Conservation (phyloP, 1,284 basidiomycete species). For the Caloboletus inedulis region DNA sequence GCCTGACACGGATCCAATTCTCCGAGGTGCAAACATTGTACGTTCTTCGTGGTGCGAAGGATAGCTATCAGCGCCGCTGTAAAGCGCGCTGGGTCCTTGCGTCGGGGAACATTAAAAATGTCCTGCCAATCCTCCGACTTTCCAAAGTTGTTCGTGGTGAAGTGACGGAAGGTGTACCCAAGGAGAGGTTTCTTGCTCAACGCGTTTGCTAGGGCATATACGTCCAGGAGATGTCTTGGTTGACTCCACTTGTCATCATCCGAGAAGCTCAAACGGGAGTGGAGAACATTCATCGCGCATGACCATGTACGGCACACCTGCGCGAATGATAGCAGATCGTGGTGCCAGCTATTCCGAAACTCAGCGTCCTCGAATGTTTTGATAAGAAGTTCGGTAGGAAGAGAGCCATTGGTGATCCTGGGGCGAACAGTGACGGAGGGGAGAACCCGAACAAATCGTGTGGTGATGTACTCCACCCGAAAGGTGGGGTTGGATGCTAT, state of each 20-base stretch:
- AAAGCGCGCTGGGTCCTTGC: conserved; percentile 6
- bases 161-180: conserved; percentile 10
- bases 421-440: conserved; percentile 8
- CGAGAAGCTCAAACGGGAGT: conserved; percentile 19
- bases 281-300: conserved; percentile 25
- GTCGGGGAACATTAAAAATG: neutral
- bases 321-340: conserved; percentile 26
- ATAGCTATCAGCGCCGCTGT: conserved; percentile 20
- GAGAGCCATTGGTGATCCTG: conserved; percentile 8
- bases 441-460: conserved; percentile 23
- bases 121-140: conserved; percentile 3
- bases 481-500: conserved; percentile 14
- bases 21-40: conserved; percentile 15
- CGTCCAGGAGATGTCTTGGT: conserved; percentile 10
- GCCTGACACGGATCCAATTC: conserved; percentile 13
- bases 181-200: conserved; percentile 10
- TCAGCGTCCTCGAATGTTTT: conserved; percentile 22
- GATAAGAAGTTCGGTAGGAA: conserved; percentile 25
- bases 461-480: conserved; percentile 21
- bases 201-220: conserved; percentile 13
- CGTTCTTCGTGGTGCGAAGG: conserved; percentile 20
- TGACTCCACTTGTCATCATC: conserved; percentile 7
- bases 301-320: conserved; percentile 26
- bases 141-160: conserved; percentile 20
- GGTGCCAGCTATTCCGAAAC: conserved; percentile 19